phyloP scores from a whole-genome alignment of 495 filamentous ascomycete species.

The Penicillium crystallinum region DNA sequence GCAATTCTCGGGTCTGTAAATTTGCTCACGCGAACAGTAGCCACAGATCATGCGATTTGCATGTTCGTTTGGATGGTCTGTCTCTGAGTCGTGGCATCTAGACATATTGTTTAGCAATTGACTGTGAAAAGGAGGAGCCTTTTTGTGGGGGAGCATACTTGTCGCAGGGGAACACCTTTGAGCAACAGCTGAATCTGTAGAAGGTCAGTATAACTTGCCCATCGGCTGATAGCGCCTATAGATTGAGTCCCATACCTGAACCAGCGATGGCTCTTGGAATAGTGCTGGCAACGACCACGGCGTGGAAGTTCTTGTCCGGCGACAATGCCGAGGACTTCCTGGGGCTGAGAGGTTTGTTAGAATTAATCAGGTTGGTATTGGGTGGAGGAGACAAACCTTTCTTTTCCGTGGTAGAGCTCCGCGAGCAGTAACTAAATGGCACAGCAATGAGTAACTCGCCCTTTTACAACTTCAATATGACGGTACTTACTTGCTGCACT shows the following conservation, averaged over 20 bases:
- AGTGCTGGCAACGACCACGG: conserved; percentile 72
- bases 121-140: not conserved
- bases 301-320: conserved; percentile 74
- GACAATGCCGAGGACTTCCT: conserved; percentile 71
- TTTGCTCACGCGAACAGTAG: conserved; percentile 77
- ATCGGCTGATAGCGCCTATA: too few species aligned
- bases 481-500: conserved; percentile 41
- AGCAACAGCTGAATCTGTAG: conserved; percentile 55
- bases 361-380: not conserved
- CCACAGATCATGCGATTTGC: conserved; percentile 88
- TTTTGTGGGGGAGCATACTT: conserved; percentile 31
- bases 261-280: conserved; percentile 77
- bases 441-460: conserved; percentile 8
- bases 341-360: conserved; percentile 25
- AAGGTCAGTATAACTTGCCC: not conserved
- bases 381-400: conserved; percentile 33
- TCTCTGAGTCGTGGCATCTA: conserved; percentile 70
- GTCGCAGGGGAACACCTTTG: conserved; percentile 74
- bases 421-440: conserved; percentile 28
- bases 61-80: conserved; percentile 74
- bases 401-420: conserved; percentile 46
- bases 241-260: conserved; percentile 52
- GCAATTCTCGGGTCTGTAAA: conserved; percentile 75
- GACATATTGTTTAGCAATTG: conserved; percentile 6
- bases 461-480: not conserved